phyloP scores from a whole-genome alignment of 148 eudicot genomes.

The Cornus suecica region DNA sequence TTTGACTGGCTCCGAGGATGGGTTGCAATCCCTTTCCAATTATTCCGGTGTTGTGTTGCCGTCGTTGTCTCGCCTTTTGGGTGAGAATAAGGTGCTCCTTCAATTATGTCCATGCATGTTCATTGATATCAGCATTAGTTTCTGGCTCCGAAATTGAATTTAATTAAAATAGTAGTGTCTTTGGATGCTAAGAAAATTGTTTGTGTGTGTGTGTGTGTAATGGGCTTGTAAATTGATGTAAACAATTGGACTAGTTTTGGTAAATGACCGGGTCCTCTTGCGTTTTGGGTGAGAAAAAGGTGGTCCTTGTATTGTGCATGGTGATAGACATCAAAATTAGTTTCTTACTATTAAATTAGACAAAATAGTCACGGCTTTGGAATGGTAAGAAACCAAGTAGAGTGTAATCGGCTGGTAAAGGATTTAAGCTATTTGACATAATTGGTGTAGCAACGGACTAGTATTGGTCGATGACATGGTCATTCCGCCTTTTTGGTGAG shows the following conservation, averaged over 20 bases:
- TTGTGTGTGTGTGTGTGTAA: too few species aligned
- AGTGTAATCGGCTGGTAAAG: neutral
- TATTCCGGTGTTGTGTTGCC: constrained; percentile 51
- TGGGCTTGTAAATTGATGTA: too few species aligned
- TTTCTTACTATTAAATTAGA: neutral
- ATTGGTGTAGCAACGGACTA: neutral
- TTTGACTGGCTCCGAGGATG: constrained; percentile 90
- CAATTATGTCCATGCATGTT: neutral
- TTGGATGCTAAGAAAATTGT: too few species aligned
- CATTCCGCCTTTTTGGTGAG: constrained; percentile 61
- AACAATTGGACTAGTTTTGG: too few species aligned
- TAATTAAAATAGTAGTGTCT: too few species aligned
- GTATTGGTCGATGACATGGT: neutral
- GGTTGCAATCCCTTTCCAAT: constrained; percentile 56
- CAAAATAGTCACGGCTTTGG: neutral
- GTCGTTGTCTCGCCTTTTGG: constrained; percentile 54
- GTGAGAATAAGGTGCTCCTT: constrained; percentile 64
- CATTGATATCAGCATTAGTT: neutral
- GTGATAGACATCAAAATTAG: neutral
- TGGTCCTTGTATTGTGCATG: constrained; percentile 9
- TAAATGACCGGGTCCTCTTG: constrained; percentile 42
- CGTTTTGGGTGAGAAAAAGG: constrained; percentile 78
- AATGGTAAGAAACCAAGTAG: neutral
- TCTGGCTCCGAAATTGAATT: neutral
- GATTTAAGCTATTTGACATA: neutral